These are phyloP conservation scores for Pycnococcus provasolii DNA, from an alignment of 139 green algal species.

Conservation along the genomic window DNA sequence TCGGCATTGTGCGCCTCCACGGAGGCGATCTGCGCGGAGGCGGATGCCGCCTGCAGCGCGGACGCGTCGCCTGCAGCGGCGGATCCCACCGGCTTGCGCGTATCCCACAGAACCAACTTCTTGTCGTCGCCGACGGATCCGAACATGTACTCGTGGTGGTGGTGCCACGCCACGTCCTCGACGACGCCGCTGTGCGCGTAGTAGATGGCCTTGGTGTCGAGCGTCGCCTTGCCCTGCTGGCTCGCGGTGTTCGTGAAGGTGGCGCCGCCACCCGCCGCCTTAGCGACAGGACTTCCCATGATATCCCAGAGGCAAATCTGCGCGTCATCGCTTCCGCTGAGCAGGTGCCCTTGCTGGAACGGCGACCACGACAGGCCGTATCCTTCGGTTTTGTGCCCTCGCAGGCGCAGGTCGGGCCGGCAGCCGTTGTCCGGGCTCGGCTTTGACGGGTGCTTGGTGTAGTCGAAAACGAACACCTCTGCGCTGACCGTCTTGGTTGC, in stretches of 20 bases:
- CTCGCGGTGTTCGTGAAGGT: too few relatives aligned
- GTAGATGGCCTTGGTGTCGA: constrained; percentile 6
- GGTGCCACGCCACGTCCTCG: constrained; percentile 96
- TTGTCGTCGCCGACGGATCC: constrained; percentile 92
- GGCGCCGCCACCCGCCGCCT: too few relatives aligned
- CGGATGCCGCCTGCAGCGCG: background rate
- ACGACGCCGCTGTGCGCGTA: constrained; percentile 29
- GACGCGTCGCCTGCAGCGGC: constrained; percentile 9
- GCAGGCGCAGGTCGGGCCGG: constrained; percentile 77
- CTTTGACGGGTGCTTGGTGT: constrained; percentile 88
- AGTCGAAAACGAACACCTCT: constrained; percentile 96
- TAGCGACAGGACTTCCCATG: constrained; percentile 12
- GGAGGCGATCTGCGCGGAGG: constrained; percentile 24
- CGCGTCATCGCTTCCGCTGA: constrained; percentile 90
- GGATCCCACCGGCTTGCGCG: constrained; percentile 39
- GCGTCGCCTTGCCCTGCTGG: background rate
- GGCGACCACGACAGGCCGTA: constrained; percentile 94
- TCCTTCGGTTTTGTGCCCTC: constrained; percentile 80
- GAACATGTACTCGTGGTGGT: constrained; percentile 78
- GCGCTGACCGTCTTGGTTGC: constrained; percentile 90
- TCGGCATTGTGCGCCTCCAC: constrained; percentile 78
- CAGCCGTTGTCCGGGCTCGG: constrained; percentile 58
- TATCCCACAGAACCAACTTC: constrained; percentile 91
- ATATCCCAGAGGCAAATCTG: constrained; percentile 99
- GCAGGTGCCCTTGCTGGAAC: constrained; percentile 66